Conservation (phyloP, 176 grass and related monocot genomes). For the Otatea glauca region DNA sequence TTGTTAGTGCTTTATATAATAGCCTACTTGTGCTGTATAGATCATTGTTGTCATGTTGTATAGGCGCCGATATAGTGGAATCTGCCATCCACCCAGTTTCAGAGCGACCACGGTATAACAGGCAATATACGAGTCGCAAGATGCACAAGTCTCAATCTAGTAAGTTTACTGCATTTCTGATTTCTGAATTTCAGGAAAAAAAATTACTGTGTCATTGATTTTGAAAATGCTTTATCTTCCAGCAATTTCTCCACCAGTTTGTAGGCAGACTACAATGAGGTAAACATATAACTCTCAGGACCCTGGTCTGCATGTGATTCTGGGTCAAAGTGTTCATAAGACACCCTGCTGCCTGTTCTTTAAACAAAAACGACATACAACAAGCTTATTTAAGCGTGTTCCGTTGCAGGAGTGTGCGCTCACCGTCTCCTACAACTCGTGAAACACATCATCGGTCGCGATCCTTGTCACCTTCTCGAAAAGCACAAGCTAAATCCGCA, state of each 20-base stretch:
- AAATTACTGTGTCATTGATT: constrained; percentile 17
- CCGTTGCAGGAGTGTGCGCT: constrained; percentile 50
- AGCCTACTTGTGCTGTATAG: background rate
- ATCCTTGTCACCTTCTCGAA: constrained; percentile 73
- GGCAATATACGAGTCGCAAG: constrained; percentile 47
- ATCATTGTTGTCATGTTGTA: constrained; percentile 23
- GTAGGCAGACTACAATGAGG: constrained; percentile 61
- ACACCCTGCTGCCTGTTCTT: background rate
- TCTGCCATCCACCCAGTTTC: constrained; percentile 58
- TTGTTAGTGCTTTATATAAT: background rate
- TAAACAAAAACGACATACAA: background rate
- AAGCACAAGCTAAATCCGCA: constrained; percentile 51
- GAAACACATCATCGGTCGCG: constrained; percentile 50
- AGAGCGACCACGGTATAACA: constrained; percentile 49
- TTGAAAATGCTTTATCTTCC: constrained; percentile 30
- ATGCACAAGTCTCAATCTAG: constrained; percentile 60
- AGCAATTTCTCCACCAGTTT: constrained; percentile 54
- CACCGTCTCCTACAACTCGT: constrained; percentile 49
- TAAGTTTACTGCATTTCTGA: constrained; percentile 43
- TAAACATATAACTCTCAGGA: constrained; percentile 45
- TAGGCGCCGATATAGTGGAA: constrained; percentile 63
- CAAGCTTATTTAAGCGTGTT: constrained; percentile 2
- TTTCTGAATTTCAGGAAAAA: constrained; percentile 6
- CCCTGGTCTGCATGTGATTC: background rate
- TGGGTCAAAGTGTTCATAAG: constrained; percentile 26